Base-by-base conservation (phyloP, 2,329 filamentous ascomycete species). In the Lachnellula cervina region DNA sequence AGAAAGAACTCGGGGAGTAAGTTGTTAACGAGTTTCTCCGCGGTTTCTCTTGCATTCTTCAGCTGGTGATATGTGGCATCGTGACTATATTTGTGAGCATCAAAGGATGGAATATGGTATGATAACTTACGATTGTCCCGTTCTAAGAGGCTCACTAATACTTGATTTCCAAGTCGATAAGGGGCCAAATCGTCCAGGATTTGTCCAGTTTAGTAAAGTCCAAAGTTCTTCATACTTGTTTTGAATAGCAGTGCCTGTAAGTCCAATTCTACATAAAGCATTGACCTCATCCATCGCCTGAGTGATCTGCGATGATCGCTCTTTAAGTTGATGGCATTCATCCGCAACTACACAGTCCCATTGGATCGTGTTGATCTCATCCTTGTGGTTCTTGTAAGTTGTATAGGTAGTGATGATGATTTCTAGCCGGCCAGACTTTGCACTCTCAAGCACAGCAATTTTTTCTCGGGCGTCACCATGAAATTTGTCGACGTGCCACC, bases 141-240 rank as follows among this genome's bases (percentile, higher is more conserved):
- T 76, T 53, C 88, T 89, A 53, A 99, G 76, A 0, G 93, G 94
- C 21, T 86, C 81, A 52, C 86, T 86, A 56, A 99, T 90, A 38
- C 81, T 84, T 19, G 80, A 77, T 65, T 84, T 87, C 94, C 94
- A 99, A 43, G 89, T 88, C 5, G 80, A 75, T 9, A 88, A 73
- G 0, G 84, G 81, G 0, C 85, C 84, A 60, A 88, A 80, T 47
- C 79, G 73, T 0, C 91, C 93, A 0, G 94, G 94, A 64, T 95
- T 94, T 0, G 91, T 92, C 94, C 94, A 99, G 69, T 99, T 96
- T 2, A 99, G 77, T 0, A 99, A 77, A 0, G 91, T 95, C 93
- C 93, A 99, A 0, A 99, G 79, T 70, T 99, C 94, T 68, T 97
- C 90, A 69, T 99, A 99, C 62, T 90, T 94, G 71, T 99, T 99